phyloP scores from a whole-genome alignment of 1,284 basidiomycete species.

The Gastroboletus turbinatus region DNA sequence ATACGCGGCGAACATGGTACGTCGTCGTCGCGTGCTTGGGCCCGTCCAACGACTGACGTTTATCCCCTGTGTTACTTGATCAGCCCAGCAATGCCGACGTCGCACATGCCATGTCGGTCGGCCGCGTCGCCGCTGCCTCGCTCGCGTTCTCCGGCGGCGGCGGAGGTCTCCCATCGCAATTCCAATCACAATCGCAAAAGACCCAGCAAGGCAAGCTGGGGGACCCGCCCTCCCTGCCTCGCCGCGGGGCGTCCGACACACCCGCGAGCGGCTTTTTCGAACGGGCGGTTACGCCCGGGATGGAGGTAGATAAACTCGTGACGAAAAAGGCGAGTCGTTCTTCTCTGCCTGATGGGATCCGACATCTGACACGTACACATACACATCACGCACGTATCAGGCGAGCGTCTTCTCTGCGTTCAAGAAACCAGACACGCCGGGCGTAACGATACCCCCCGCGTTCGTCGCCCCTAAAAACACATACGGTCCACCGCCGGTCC shows the following conservation, averaged over 20 bases:
- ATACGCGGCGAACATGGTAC: slow-evolving; percentile 28
- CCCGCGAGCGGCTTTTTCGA: slow-evolving; percentile 24
- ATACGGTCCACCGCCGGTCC: slow-evolving; percentile 57
- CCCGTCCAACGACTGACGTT: background rate
- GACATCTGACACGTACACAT: too few relatives aligned
- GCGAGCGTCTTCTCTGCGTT: slow-evolving; percentile 21
- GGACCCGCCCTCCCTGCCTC: slow-evolving; percentile 18
- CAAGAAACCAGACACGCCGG: slow-evolving; percentile 29
- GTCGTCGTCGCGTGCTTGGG: background rate
- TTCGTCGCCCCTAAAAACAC: slow-evolving; percentile 44
- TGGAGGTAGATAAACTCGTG: slow-evolving; percentile 30
- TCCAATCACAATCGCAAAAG: background rate
- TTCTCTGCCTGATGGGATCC: too few relatives aligned
- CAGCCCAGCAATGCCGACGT: slow-evolving; percentile 4
- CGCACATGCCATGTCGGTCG: slow-evolving; percentile 34
- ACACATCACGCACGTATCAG: background rate
- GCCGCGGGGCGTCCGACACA: slow-evolving; percentile 33
- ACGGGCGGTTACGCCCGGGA: slow-evolving; percentile 3
- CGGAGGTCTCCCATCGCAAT: background rate
- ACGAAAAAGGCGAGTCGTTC: slow-evolving; percentile 21
- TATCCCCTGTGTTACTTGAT: too few relatives aligned
- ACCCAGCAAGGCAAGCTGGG: background rate
- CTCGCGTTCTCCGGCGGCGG: slow-evolving; percentile 38
- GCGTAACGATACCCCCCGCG: slow-evolving; percentile 45
- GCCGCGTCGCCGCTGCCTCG: slow-evolving; percentile 53